These are phyloP conservation scores for Barbatosphaeria neglecta DNA, from an alignment of 495 filamentous ascomycete species.

Conservation along the genomic window DNA sequence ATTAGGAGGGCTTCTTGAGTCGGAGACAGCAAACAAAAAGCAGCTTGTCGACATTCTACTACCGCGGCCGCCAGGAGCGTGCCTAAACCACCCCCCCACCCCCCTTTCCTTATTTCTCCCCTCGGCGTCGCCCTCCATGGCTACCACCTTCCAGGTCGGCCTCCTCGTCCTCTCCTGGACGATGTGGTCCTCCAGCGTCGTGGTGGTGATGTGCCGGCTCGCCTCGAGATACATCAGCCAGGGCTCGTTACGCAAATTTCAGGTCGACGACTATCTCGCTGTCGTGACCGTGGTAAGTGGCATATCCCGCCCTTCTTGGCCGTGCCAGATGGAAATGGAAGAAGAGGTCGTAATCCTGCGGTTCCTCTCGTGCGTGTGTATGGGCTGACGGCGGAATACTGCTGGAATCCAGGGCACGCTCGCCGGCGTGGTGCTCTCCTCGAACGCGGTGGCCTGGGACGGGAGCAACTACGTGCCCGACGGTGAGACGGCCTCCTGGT, in stretches of 20 bases:
- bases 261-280: slow-evolving; percentile 10
- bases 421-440: neutral
- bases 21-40: no score
- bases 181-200: neutral
- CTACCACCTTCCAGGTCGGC: neutral
- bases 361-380: neutral
- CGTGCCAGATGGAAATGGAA: neutral
- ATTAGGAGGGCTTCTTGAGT: no score
- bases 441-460: neutral
- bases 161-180: neutral
- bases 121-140: no score
- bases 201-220: slow-evolving; percentile 1
- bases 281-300: slow-evolving; percentile 1
- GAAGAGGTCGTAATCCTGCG: neutral
- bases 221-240: neutral
- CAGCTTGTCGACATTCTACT: no score
- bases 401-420: neutral
- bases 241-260: slow-evolving; percentile 5
- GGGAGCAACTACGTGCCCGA: slow-evolving; percentile 24
- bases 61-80: no score
- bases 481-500: slow-evolving; percentile 14
- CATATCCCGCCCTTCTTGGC: neutral
- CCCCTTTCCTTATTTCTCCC: no score
- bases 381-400: neutral
- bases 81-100: no score